These are phyloP conservation scores for Kazachstania martiniae DNA, from an alignment of 805 yeast species.

Conservation along the genomic window DNA sequence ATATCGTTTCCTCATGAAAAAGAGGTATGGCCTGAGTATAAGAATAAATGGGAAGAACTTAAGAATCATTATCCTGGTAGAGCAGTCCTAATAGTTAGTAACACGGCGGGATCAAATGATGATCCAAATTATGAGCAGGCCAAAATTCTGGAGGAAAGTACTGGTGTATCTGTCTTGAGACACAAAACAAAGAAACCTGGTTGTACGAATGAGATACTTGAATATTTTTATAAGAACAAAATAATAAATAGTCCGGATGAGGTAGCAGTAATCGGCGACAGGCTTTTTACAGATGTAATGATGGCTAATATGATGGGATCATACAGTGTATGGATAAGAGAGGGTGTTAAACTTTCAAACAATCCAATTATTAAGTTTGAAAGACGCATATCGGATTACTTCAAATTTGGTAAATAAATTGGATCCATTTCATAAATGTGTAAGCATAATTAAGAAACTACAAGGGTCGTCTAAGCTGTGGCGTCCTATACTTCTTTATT, in stretches of 20 bases:
- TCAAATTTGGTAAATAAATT: too few relatives aligned
- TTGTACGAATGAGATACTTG: conserved; percentile 56
- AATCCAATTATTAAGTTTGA: too few relatives aligned
- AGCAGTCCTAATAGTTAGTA: conserved; percentile 66
- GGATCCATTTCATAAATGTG: too few relatives aligned
- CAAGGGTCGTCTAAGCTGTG: too few relatives aligned
- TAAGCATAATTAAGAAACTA: too few relatives aligned
- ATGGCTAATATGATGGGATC: conserved; percentile 95
- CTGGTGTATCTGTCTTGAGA: conserved; percentile 60
- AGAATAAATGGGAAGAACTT: conserved; percentile 43
- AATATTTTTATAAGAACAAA: conserved; percentile 42
- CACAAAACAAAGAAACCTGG: conserved; percentile 79
- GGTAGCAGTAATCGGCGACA: conserved; percentile 81
- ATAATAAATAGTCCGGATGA: conserved; percentile 40
- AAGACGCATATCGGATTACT: too few relatives aligned
- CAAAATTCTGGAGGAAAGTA: conserved; percentile 41
- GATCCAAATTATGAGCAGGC: conserved; percentile 58
- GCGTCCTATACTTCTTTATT: too few relatives aligned
- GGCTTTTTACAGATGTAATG: conserved; percentile 81
- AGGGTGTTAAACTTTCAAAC: conserved; percentile 47
- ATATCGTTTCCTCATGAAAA: conserved; percentile 78
- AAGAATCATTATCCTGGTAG: conserved; percentile 50
- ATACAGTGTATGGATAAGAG: conserved; percentile 69
- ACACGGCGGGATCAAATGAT: conserved; percentile 85
- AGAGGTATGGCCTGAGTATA: conserved; percentile 68